Evolutionary conservation across 495 filamentous ascomycete species (phyloP), one percentile per base, ranked within the genome.

Genomic region (Elasticomyces elasticus): DNA sequence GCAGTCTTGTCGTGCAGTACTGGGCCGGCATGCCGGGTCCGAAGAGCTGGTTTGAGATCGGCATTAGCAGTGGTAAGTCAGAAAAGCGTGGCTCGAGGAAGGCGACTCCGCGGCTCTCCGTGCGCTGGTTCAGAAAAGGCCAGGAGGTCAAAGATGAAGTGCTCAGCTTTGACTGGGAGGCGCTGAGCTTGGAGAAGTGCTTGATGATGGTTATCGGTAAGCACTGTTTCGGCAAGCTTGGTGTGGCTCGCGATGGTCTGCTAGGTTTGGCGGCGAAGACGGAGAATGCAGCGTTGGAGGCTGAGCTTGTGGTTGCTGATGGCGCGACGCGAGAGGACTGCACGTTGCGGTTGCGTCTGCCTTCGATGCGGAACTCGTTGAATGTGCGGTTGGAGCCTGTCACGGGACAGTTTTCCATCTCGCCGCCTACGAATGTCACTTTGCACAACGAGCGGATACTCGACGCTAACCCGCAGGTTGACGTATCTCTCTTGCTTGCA

Each of bases 31-130:
- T 79, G 51, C 70, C 78, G 25, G 79, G 78, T 11, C 69, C 74
- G 3, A 94, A 89, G 71, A 92, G 80, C 66, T 97, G 92, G 89
- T 74, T 97, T 42, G 84, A 95, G 38, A 75, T 96, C n/a, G 88
- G 87, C 1, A 73, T 92, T 25, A 72, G 78, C 54, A 85, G 86
- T 61, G 80, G 82, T 37, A 79, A 70, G 60, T 47, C 66, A 53
- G 31, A 73, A 55, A 62, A 61, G 42, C 66, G 70, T 13, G 59
- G 55, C 49, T 66, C 63, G 43, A 63, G 52, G 22, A 56, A 64
- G 28, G 51, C 61, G 13, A 65, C 72, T n/a, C 66, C 79, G n/a
- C 64, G 64, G 25, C 66, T 97, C 25, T 77, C 71, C 17, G 64
- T 92, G 38, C 80, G 87, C 51, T 97, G 92, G 92, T 87, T 95